Base-by-base conservation (phyloP, 108 stramenopile species). In the Bacterosira constricta region DNA sequence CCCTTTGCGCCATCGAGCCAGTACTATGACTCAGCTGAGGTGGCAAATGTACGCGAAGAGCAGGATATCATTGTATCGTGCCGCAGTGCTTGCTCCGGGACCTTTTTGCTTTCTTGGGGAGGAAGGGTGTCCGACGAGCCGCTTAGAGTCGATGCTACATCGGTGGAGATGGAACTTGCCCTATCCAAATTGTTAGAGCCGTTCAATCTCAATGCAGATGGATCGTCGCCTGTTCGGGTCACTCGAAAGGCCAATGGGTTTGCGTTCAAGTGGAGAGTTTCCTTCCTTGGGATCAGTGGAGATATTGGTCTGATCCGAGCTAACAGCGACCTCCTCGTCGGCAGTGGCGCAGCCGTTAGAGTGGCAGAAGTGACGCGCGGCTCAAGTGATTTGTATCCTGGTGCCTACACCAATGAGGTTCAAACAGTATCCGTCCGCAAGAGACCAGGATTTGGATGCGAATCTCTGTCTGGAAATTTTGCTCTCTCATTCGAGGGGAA, bases 321-420 rank as follows among this genome's bases (percentile, higher is more conserved):
- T 12, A 84, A 94, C 42, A 73, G 60, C 13, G 59, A 78, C 18
- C 67, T 83, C 50, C 80, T 96, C 11, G 37, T 79, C 21, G 93
- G 95, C 29, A 84, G 81, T 21, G 90, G 83, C 17, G 84, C 88
- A 15, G 29, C 60, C 12, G 62, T 91, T 9, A 52, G 50, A 8
- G 89, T 94, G 21, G 32, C 27, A 9, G 89, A 92, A 77, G 58
- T 78, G 11, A 69, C 38, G 9, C 59, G 46, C 10, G 95, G 95
- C 23, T 64, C 53, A 23, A 88, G 88, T 35, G 92, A 93, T 56
- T 83, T 94, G 49, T 79, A 77, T 62, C 93, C 95, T 4, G 88
- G 87, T 34, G 52, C 79, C n/a, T 96, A 73, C 83, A 90, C 93
- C 6, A 66, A 86, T 44, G 95, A 96, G 71, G 77, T 90, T 44